Conservation (phyloP, 2,329 filamentous ascomycete species). For the Helotiales sp. region DNA sequence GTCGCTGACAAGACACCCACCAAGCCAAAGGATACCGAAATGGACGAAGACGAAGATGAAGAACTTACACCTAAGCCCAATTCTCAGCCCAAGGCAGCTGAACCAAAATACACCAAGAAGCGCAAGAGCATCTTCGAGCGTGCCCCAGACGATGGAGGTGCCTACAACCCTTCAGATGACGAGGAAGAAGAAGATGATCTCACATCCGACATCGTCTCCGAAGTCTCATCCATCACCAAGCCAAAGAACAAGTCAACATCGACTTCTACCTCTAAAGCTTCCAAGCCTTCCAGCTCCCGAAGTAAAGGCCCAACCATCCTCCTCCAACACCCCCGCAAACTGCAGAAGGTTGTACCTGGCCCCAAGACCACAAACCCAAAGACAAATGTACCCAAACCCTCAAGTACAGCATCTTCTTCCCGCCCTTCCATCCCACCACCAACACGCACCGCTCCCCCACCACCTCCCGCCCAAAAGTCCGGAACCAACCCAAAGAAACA, state of each 20-base stretch:
- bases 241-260: slow-evolving; percentile 20
- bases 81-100: slow-evolving; percentile 1
- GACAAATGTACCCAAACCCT: background rate
- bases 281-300: background rate
- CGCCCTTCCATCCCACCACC: slow-evolving; percentile 3
- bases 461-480: background rate
- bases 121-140: slow-evolving; percentile 34
- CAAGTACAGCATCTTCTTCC: background rate
- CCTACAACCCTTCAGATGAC: slow-evolving; percentile 28
- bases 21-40: background rate
- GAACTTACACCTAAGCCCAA: slow-evolving; percentile 19
- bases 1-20: background rate
- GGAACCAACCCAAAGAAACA: background rate
- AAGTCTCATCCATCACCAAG: slow-evolving; percentile 25
- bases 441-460: slow-evolving; percentile 10
- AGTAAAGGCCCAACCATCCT: background rate
- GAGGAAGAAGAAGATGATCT: slow-evolving; percentile 27
- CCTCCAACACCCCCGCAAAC: slow-evolving; percentile 24
- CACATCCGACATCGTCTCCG: slow-evolving; percentile 14
- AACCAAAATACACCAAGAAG: slow-evolving; percentile 26
- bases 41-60: slow-evolving; percentile 1
- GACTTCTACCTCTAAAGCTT: background rate
- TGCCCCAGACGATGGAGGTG: slow-evolving; percentile 30
- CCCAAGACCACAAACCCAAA: background rate
- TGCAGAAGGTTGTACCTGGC: slow-evolving; percentile 25